Evolutionary conservation across 2,329 filamentous ascomycete species (phyloP).

Genomic region (Myriosclerotinia scirpicola): DNA sequence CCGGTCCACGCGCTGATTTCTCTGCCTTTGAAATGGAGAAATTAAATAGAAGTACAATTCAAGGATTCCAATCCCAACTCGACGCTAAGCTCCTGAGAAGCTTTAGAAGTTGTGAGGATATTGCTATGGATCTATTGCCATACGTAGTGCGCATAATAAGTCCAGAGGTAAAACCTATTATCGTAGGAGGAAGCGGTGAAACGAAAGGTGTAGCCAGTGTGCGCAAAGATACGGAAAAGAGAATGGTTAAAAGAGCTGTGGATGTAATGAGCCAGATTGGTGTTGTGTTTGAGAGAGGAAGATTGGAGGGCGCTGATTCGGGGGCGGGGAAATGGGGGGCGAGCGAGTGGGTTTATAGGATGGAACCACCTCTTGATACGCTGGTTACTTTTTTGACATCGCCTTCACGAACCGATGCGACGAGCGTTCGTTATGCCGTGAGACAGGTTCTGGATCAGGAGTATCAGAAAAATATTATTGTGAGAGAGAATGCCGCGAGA

Average conservation of each 20-base stretch:
- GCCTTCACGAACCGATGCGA: conserved; percentile 54
- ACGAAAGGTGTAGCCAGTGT: conserved; percentile 75
- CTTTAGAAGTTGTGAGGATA: conserved; percentile 75
- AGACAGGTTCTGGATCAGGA: conserved; percentile 93
- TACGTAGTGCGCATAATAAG: conserved; percentile 81
- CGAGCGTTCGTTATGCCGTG: conserved; percentile 85
- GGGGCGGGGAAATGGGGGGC: conserved; percentile 54
- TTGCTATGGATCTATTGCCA: conserved; percentile 81
- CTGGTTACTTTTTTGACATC: conserved; percentile 74
- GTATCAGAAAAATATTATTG: conserved; percentile 68
- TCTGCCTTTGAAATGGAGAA: conserved; percentile 78
- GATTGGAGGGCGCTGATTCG: conserved; percentile 57
- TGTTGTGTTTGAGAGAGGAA: conserved; percentile 75
- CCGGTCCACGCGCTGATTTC: conserved; percentile 79
- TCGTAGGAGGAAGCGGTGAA: conserved; percentile 70
- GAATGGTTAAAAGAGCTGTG: conserved; percentile 76
- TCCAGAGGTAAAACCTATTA: conserved; percentile 86
- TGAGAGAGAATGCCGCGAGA: conserved; percentile 64
- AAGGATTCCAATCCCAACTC: conserved; percentile 71
- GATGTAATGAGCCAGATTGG: conserved; percentile 81
- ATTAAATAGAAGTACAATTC: conserved; percentile 71
- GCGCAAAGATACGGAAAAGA: conserved; percentile 79
- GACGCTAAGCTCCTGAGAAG: conserved; percentile 69
- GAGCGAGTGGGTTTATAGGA: conserved; percentile 78
- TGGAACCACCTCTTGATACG: conserved; percentile 89